Conservation (phyloP, 129 eudicot genomes). For the Apium graveolens region DNA sequence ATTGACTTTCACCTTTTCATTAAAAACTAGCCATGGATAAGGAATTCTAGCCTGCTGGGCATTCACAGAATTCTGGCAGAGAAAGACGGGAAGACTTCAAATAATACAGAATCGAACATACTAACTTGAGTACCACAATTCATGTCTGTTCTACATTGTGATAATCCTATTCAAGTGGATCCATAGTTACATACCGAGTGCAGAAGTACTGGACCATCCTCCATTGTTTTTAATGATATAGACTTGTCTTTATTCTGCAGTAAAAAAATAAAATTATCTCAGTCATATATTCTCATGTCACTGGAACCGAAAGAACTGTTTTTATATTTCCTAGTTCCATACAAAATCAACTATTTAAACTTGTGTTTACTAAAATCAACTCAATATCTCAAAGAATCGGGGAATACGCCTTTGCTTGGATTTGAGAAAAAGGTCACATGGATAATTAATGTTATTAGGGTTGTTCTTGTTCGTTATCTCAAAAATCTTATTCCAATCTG, state of each 20-base stretch:
- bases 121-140: background rate
- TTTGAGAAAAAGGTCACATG: background rate
- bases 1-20: conserved; percentile 89
- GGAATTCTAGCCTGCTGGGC: conserved; percentile 72
- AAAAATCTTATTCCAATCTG: background rate
- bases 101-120: background rate
- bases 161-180: conserved; percentile 10
- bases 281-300: background rate
- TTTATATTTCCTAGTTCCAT: background rate
- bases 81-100: conserved; percentile 11
- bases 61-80: conserved; percentile 74
- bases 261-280: background rate
- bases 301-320: background rate
- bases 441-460: background rate
- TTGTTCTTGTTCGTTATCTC: background rate
- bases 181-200: conserved; percentile 65
- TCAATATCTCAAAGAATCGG: background rate
- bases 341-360: background rate
- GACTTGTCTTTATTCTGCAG: conserved; percentile 84
- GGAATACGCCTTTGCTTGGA: background rate
- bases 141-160: background rate
- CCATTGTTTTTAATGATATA: conserved; percentile 84
- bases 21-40: conserved; percentile 91
- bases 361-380: background rate
- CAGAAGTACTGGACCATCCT: conserved; percentile 89